Evolutionary conservation across 495 filamentous ascomycete genomes (phyloP).

Genomic region (Penicillium goetzii): DNA sequence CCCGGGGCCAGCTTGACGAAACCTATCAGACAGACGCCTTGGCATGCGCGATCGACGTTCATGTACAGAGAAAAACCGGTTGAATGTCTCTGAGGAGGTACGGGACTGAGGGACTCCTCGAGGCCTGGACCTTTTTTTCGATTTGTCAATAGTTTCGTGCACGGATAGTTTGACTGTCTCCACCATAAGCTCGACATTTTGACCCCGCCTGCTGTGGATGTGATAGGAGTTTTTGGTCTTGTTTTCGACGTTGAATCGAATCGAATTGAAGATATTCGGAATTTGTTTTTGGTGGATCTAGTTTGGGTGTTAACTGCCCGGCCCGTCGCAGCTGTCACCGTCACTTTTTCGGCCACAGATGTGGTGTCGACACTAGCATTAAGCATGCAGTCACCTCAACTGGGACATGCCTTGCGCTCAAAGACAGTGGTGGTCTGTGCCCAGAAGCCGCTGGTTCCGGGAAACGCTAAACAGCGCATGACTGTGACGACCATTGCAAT

Average conservation of each 20-base stretch:
- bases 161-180: slow-evolving; percentile 24
- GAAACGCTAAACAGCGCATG: slow-evolving; percentile 3
- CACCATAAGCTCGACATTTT: slow-evolving; percentile 12
- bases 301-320: slow-evolving; percentile 11
- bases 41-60: slow-evolving; percentile 33
- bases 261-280: neutral
- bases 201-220: neutral
- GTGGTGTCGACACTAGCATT: slow-evolving; percentile 15
- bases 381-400: slow-evolving; percentile 16
- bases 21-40: slow-evolving; percentile 17
- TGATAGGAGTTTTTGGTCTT: neutral
- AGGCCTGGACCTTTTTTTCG: slow-evolving; percentile 10
- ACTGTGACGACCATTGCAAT: neutral
- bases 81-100: neutral
- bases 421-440: slow-evolving; percentile 7
- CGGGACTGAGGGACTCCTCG: neutral
- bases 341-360: slow-evolving; percentile 6
- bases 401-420: slow-evolving; percentile 1
- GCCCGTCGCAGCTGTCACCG: slow-evolving; percentile 20
- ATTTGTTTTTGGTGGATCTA: neutral
- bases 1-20: slow-evolving; percentile 9
- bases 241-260: neutral
- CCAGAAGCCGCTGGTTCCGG: slow-evolving; percentile 4
- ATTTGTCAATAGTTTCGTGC: slow-evolving; percentile 32
- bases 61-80: slow-evolving; percentile 20